Evolutionary conservation across 2,329 filamentous ascomycete genomes (phyloP), one percentile per base, ranked within the genome.

Genomic region (Penicillium verrucosum): DNA sequence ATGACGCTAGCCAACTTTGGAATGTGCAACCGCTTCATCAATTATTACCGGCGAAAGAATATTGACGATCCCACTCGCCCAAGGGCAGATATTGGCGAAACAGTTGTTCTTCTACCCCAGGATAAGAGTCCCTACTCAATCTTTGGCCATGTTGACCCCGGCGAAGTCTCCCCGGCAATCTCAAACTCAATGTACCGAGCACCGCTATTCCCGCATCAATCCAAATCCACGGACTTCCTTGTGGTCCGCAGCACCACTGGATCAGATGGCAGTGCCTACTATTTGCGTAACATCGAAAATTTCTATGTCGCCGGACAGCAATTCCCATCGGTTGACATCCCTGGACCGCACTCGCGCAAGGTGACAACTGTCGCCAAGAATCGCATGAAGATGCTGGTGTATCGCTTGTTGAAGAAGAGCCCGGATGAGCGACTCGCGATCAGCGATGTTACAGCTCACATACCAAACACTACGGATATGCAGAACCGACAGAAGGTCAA

Each of bases 311-410:
- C 96, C 25, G 94, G 94, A 7, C 94, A 99, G 71, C 89, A 93
- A 54, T 92, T 97, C 68, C 94, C 94, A 1, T 91, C 90, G 0
- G 86, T 93, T 30, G 92, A 97, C 67, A 89, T 99, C 5, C 94
- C 94, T 3, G 92, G 92, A 0, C 93, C 92, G 3, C 92, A 97
- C 71, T 95, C 92, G 37, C 84, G 94, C 59, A 96, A 94, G 73
- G 93, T 97, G 30, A 99, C 94, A 0, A 96, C 95, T 56, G 92
- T 93, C n/a, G 88, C 90, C 36, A 99, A 99, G 79, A 96, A 94
- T 74, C 86, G 94, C 36, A 87, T 99, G 74, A 96, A 94, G 78
- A 97, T 97, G 88, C 86, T 99, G 38, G 89, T 92, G 0, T 97
- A 91, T 73, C 89, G 94, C 49, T 86, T 96, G 71, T 90, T 96